Base-by-base conservation (phyloP, 306 rosid species). In the Erythrophleum fordii region DNA sequence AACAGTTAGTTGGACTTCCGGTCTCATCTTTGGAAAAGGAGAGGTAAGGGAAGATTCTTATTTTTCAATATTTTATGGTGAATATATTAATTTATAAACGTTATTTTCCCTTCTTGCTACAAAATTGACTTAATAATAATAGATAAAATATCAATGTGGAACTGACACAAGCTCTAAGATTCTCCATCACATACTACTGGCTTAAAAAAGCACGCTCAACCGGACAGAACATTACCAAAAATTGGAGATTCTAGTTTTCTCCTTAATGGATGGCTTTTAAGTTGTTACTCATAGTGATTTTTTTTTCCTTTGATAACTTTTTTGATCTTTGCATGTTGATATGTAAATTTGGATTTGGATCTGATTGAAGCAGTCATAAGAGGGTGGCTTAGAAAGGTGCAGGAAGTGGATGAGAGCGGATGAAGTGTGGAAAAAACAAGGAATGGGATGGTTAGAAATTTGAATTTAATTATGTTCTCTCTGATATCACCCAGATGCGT, bases 21-120 rank as follows among this genome's bases (percentile, higher is more conserved):
- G 99, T 79, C 78, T 95, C 84, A 89, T 95, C 72, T 95, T 91
- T 73, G 99, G 98, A 28, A 88, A 87, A 84, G 97, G 95, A 88
- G 93, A 90, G 94, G 99, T 95, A 85, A 84, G 73, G 62, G 8
- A 78, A 66, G 66, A 70, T 67, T 69, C 11, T 5, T 20, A 74
- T 67, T 25, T 61, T 28, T 77, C 6, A 39, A 6, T 49, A 35
- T 48, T 37, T 28, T 69, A 4, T 5, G 74, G 52, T 20, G 23
- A 2, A 6, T 53, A 14, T 0, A 35, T 73, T 20, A 14, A 22
- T 76, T 34, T 22, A 42, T 60, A 49, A 13, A 10, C 42, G 49
- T 52, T 69, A 65, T 51, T 42, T 80, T 42, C 14, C 22, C 35
- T 23, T 51, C 31, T n/a, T 56, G 45, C 75, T 64, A 35, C 64